Conservation (phyloP, 2,329 filamentous ascomycete genomes). For the Acephala macrosclerotiorum region DNA sequence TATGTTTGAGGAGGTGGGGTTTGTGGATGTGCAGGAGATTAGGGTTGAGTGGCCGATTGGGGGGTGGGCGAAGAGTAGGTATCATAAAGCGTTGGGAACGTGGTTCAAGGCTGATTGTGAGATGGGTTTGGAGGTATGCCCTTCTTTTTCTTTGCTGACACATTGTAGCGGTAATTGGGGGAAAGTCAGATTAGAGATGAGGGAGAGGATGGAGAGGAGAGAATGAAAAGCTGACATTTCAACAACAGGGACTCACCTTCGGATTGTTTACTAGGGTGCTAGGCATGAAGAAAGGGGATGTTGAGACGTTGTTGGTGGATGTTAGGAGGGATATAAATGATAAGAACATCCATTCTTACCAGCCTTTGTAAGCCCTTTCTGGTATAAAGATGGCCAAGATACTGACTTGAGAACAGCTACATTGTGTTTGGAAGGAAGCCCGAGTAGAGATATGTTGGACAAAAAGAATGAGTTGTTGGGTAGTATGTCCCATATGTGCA, state of each 20-base stretch:
- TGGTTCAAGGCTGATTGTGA: constrained; percentile 36
- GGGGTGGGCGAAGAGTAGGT: constrained; percentile 48
- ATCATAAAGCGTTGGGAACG: constrained; percentile 44
- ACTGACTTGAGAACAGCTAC: constrained; percentile 16
- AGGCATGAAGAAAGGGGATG: constrained; percentile 28
- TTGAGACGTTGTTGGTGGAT: constrained; percentile 16
- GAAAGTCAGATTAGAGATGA: no score
- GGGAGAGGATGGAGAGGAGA: not conserved
- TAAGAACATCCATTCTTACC: constrained; percentile 25
- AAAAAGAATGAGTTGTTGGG: not conserved
- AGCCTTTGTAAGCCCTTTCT: constrained; percentile 26
- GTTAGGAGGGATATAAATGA: constrained; percentile 25
- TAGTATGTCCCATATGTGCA: not conserved
- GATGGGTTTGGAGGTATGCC: constrained; percentile 14
- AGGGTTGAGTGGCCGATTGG: constrained; percentile 51
- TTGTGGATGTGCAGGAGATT: constrained; percentile 46
- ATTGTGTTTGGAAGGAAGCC: constrained; percentile 22
- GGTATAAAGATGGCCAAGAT: not conserved
- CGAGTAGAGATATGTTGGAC: not conserved
- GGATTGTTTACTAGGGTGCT: constrained; percentile 22
- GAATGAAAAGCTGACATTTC: not conserved
- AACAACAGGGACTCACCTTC: not conserved
- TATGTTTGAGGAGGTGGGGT: constrained; percentile 41
- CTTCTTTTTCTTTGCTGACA: constrained; percentile 35
- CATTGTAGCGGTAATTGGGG: constrained; percentile 29